phyloP scores from a whole-genome alignment of 2,329 filamentous ascomycete species.

The Sporothrix schenckii region DNA sequence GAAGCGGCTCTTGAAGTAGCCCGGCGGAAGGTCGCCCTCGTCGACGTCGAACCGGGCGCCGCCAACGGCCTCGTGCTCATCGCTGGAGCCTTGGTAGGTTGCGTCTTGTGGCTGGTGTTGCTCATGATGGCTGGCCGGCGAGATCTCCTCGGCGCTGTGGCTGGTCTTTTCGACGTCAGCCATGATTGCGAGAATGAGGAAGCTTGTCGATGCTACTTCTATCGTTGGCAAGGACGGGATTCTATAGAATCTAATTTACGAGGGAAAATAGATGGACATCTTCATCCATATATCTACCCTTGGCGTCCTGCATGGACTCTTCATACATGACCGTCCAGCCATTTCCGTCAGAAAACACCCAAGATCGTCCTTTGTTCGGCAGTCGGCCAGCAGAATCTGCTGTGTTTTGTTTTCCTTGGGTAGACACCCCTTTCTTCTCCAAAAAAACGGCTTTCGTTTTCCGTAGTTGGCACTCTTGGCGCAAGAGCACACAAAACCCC shows the following conservation, averaged over 20 bases:
- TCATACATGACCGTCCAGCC: not conserved
- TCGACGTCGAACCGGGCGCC: slow-evolving; percentile 29
- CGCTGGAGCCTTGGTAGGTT: not conserved
- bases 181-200: not conserved
- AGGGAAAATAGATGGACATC: no score
- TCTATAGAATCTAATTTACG: not conserved
- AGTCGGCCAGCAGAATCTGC: not conserved
- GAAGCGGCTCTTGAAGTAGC: slow-evolving; percentile 33
- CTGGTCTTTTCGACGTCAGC: slow-evolving; percentile 1
- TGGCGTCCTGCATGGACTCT: not conserved
- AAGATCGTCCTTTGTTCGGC: not conserved
- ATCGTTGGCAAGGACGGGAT: not conserved
- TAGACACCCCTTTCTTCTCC: not conserved
- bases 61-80: slow-evolving; percentile 28
- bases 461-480: not conserved
- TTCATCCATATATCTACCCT: not conserved
- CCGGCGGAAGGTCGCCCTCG: slow-evolving; percentile 27
- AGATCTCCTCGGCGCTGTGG: not conserved
- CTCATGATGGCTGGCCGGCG: not conserved
- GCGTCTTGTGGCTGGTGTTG: not conserved
- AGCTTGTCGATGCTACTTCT: not conserved
- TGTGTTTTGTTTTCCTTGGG: slow-evolving; percentile 6
- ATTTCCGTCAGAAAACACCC: not conserved
- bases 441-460: slow-evolving; percentile 11
- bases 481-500: not conserved